A percentile compares a stretch with the other conserved stretches of the same genome.
These are phyloP conservation scores for Inga laurina DNA, from an alignment of 306 rosid genomes.

Conservation along the genomic window DNA sequence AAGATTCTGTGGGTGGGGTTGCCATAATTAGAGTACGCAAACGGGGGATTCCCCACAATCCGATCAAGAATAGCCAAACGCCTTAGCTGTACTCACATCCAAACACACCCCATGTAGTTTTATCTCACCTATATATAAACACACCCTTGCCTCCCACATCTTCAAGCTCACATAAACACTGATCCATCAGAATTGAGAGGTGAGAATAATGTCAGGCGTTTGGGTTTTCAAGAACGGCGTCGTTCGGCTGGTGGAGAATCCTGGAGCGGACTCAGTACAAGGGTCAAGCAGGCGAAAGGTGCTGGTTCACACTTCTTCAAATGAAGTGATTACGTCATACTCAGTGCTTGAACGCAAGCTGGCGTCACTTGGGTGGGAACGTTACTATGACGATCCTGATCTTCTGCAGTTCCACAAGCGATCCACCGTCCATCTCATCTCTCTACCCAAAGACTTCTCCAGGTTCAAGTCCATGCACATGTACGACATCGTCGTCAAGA, in stretches of 20 bases:
- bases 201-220: slow-evolving; percentile 69
- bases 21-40: slow-evolving; percentile 30
- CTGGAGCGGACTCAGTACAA: slow-evolving; percentile 44
- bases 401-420: slow-evolving; percentile 86
- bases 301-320: slow-evolving; percentile 63
- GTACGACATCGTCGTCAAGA: slow-evolving; percentile 94
- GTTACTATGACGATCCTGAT: slow-evolving; percentile 88
- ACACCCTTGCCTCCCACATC: not conserved
- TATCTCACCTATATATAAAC: not conserved
- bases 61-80: slow-evolving; percentile 32
- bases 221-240: slow-evolving; percentile 96
- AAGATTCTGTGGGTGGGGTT: slow-evolving; percentile 60
- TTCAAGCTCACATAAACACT: not conserved
- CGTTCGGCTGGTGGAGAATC: slow-evolving; percentile 79
- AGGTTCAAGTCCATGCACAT: slow-evolving; percentile 89
- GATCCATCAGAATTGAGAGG: no score
- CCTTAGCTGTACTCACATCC: slow-evolving; percentile 45
- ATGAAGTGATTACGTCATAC: slow-evolving; percentile 69
- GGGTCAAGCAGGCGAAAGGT: slow-evolving; percentile 58
- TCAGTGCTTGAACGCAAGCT: slow-evolving; percentile 61
- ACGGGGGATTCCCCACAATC: slow-evolving; percentile 39
- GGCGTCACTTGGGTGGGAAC: slow-evolving; percentile 75
- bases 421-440: slow-evolving; percentile 80
- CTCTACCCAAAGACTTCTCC: slow-evolving; percentile 81
- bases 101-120: slow-evolving; percentile 10